Evolutionary conservation across 164 flowering plant species (phyloP), one percentile per base, ranked within the genome.

Genomic region (Kingdonia uniflora): DNA sequence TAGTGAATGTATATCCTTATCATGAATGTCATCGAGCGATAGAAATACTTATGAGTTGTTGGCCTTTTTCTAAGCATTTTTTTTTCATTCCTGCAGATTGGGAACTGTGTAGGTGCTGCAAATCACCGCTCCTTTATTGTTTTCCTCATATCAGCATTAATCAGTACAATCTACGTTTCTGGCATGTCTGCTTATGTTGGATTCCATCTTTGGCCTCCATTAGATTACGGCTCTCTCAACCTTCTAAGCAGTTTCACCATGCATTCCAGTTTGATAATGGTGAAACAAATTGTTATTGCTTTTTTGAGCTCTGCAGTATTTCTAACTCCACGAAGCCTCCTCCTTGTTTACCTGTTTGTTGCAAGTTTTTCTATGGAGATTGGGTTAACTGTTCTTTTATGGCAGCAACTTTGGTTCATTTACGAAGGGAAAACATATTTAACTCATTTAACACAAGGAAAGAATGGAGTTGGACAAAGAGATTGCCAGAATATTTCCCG

Each of bases 31-130:
- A 29, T 8, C 8, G 4, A 8, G 8, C 35, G 8, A 29, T 29
- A 8, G 4, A 29, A 3, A 29, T 29, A 8, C 35, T 3, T 29
- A 29, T 4, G 35, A 29, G 35, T 29, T 29, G 35, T 29, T 29
- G 8, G 8, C 6, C 35, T 29, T 29, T 29, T 29, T 8, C 35
- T 29, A 29, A 29, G 35, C 35, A 4, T 29, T 29, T 29, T 29
- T 29, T 54, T 41, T 42, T 42, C 44, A 5, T 24, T 23, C 4
- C 55, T 76, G 73, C 88, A 92, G 98, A 92, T 92, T 58, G 98
- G 98, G 41, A 92, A 92, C 56, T 92, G 98, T 68, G 98, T 92
- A 13, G 98, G 96, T 6, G 87, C 95, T 29, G 83, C 75, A 48
- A 92, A 92, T 68, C 98, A 92, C 54, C 77, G 80, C 5, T 43